A percentile compares a stretch with the other conserved stretches of the same genome.
Conservation (phyloP, 179 eudicot genomes). For the Spergularia azorica region DNA sequence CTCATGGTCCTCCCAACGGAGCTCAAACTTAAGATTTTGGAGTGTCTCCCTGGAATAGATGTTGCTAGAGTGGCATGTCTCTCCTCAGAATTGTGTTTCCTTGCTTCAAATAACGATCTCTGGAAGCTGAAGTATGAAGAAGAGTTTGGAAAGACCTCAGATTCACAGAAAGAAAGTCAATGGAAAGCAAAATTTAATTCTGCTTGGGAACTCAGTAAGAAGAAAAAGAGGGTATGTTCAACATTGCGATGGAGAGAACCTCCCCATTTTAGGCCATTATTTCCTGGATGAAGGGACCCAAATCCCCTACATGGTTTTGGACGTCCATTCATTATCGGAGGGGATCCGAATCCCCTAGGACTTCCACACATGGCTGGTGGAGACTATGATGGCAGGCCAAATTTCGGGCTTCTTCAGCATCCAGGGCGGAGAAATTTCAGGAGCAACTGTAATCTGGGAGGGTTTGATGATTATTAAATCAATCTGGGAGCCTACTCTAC, state of each 20-base stretch:
- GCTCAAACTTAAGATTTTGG: slow-evolving; percentile 71
- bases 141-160: slow-evolving; percentile 50
- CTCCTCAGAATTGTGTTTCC: slow-evolving; percentile 58
- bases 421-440: slow-evolving; percentile 35
- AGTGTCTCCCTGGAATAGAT: slow-evolving; percentile 61
- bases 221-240: slow-evolving; percentile 33
- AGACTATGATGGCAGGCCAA: slow-evolving; percentile 45
- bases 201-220: slow-evolving; percentile 50
- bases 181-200: slow-evolving; percentile 64
- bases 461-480: slow-evolving; percentile 26
- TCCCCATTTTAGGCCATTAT: slow-evolving; percentile 28
- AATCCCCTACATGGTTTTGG: slow-evolving; percentile 16
- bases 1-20: slow-evolving; percentile 78
- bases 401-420: slow-evolving; percentile 29
- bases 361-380: slow-evolving; percentile 56
- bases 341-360: slow-evolving; percentile 19
- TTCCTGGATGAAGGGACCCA: slow-evolving; percentile 42
- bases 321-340: slow-evolving; percentile 39
- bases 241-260: slow-evolving; percentile 31
- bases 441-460: slow-evolving; percentile 37
- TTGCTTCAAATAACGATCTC: slow-evolving; percentile 58
- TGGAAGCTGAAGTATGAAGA: slow-evolving; percentile 73
- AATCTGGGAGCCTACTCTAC: not conserved
- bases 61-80: slow-evolving; percentile 61
- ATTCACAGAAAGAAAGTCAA: slow-evolving; percentile 31